A percentile compares a stretch with the other conserved stretches of the same genome.
These are phyloP conservation scores for Gamsiella multidivaricata DNA, from an alignment of 192 early-diverging fungal species.

Conservation along the genomic window DNA sequence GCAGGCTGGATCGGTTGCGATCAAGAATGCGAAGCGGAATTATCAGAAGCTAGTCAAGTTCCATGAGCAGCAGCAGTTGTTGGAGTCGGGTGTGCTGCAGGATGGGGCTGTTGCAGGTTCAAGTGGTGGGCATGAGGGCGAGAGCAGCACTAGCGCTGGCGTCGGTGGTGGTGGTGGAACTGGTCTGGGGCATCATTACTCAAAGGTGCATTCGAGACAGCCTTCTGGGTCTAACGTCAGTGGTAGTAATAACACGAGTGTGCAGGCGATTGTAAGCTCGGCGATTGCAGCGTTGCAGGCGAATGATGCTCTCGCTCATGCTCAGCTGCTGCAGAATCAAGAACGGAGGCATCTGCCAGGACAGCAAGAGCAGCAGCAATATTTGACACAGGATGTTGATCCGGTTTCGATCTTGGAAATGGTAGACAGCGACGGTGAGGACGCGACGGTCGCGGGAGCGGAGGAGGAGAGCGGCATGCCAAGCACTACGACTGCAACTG, in stretches of 20 bases:
- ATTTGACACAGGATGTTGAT: slow-evolving; percentile 14
- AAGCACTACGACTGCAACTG: too few species aligned
- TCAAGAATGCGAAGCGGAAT: slow-evolving; percentile 30
- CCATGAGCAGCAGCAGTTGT: slow-evolving; percentile 36
- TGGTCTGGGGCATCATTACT: slow-evolving; percentile 3
- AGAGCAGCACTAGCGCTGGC: too few species aligned
- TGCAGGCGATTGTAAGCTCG: too few species aligned
- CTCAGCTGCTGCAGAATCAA: neutral
- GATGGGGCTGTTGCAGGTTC: neutral
- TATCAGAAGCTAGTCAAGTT: slow-evolving; percentile 38
- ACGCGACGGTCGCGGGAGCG: neutral
- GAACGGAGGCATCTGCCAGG: neutral
- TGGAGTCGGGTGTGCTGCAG: slow-evolving; percentile 3
- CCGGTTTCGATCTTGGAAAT: slow-evolving; percentile 36
- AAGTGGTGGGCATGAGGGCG: slow-evolving; percentile 6
- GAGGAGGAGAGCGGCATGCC: neutral
- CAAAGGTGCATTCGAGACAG: slow-evolving; percentile 8
- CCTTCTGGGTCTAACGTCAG: neutral
- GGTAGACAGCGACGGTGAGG: slow-evolving; percentile 29
- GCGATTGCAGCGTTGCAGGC: neutral
- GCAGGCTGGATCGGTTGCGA: neutral
- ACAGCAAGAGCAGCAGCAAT: neutral
- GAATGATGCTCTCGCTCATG: neutral
- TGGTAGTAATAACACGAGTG: neutral
- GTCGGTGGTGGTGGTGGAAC: too few species aligned